Base-by-base conservation (phyloP, 1,139 yeast species). In the Suhomyces coccinellae region DNA sequence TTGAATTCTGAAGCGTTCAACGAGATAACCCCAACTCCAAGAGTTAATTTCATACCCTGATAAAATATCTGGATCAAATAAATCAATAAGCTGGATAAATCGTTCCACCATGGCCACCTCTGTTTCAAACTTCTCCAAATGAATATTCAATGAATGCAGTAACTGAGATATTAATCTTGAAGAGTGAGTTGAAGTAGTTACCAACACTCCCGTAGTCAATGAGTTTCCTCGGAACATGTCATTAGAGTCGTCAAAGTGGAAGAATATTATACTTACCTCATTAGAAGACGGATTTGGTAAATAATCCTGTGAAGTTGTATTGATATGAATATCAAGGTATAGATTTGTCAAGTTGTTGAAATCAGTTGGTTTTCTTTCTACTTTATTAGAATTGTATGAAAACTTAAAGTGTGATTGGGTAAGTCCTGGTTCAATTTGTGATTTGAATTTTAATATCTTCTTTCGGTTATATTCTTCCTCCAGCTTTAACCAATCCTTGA, bases 1-100 rank as follows among this genome's bases (percentile, higher is more conserved):
- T 1, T 62, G 65, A 0, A 51, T 54, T 24, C 71, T 60, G 47
- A 81, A 79, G 34, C 99, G 64, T 48, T 87, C 95, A 33, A 87
- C 73, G 0, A 91, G 46, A 56, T 87, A 93, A 0, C 99, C 98
- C 97, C 98, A 91, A 0, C 97, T 88, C 1, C 78, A 57, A 1
- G 84, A 69, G 55, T 89, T 87, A 9, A 89, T 76, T 57, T 93
- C 99, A 61, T 79, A 93, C 0, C 98, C 98, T 0, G 89, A 75
- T 7, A 95, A 59, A 33, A 93, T 80, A 61, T 93, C 99, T 0
- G 99, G 98, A 58, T 93, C 98, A 44, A 81, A 73, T 3, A 68
- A 54, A 24, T 81, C 75, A 0, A 88, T 82, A n/a, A 85, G 50
- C 1, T 74, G 69, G 0, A 83, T 64, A 7, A 91, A 66, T 8